Conservation (phyloP, 768 basidiomycete species). For the Sarcodon aspratus region DNA sequence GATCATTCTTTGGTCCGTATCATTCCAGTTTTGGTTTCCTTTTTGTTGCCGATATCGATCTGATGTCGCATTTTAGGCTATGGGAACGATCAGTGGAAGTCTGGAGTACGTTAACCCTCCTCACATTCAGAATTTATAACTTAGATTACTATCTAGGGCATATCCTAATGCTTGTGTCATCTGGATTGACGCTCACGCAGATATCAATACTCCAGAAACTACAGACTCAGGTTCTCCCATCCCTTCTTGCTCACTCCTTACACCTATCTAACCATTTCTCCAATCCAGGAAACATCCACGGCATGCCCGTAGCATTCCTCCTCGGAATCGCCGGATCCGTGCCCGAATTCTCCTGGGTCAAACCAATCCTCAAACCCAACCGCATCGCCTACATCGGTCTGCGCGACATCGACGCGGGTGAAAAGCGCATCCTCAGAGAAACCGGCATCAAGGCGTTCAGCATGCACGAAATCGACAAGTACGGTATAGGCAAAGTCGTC, state of each 20-base stretch:
- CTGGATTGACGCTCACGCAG: slow-evolving; percentile 97
- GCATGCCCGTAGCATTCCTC: slow-evolving; percentile 96
- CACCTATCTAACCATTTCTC: background rate
- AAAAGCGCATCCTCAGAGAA: slow-evolving; percentile 81
- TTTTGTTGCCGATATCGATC: background rate
- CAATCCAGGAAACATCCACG: slow-evolving; percentile 80
- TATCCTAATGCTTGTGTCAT: slow-evolving; percentile 79
- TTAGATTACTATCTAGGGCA: slow-evolving; percentile 26
- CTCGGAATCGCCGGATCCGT: slow-evolving; percentile 32
- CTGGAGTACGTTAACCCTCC: slow-evolving; percentile 38
- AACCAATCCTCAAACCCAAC: slow-evolving; percentile 54
- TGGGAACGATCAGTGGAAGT: slow-evolving; percentile 93
- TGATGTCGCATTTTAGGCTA: slow-evolving; percentile 35
- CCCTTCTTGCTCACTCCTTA: background rate
- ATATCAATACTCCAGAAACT: slow-evolving; percentile 84
- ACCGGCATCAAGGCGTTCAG: slow-evolving; percentile 64
- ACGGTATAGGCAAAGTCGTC: slow-evolving; percentile 89
- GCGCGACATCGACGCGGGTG: slow-evolving; percentile 83
- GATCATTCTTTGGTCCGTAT: slow-evolving; percentile 85
- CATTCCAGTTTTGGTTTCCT: background rate
- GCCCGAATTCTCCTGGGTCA: slow-evolving; percentile 44
- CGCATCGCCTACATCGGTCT: slow-evolving; percentile 95
- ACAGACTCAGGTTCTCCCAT: slow-evolving; percentile 51
- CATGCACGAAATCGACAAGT: slow-evolving; percentile 59
- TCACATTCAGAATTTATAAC: slow-evolving; percentile 2